Conservation (phyloP, 805 yeast species). For the Saccharomycopsis olivae region DNA sequence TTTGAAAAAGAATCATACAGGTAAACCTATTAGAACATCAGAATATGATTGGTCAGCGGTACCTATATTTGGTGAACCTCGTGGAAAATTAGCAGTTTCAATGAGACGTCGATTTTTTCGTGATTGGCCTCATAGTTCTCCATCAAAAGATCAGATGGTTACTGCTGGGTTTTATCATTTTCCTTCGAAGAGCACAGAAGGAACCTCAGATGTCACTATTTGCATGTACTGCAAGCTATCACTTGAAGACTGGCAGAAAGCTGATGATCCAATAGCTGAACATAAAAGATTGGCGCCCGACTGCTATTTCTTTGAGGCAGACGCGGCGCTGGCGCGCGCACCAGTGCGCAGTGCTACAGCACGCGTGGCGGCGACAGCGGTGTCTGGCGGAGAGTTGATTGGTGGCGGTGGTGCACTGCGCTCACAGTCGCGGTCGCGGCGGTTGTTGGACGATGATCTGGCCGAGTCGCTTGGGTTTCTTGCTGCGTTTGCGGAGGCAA, state of each 20-base stretch:
- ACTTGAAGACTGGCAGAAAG: constrained; percentile 61
- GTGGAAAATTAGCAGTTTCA: constrained; percentile 22
- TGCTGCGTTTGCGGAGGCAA: neutral
- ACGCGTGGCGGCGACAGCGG: too few species aligned
- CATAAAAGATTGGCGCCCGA: constrained; percentile 36
- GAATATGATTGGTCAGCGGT: constrained; percentile 20
- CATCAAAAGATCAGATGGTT: constrained; percentile 35
- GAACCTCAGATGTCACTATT: constrained; percentile 43
- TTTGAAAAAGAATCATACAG: constrained; percentile 19
- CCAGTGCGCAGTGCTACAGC: too few species aligned
- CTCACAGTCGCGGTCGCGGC: neutral
- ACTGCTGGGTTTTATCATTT: constrained; percentile 55
- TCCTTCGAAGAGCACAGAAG: constrained; percentile 36
- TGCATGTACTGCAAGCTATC: constrained; percentile 58
- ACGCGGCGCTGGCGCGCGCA: neutral
- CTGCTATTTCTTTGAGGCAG: constrained; percentile 29
- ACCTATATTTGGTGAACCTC: constrained; percentile 27
- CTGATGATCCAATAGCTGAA: constrained; percentile 52
- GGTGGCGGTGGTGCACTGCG: too few species aligned
- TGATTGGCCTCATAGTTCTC: constrained; percentile 37
- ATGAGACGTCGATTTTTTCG: constrained; percentile 30
- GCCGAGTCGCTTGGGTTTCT: constrained; percentile 13
- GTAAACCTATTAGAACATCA: neutral
- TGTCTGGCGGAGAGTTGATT: constrained; percentile 5
- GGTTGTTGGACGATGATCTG: constrained; percentile 15